Base-by-base conservation (phyloP, 305 asterid species). In the Euphrasia arctica region DNA sequence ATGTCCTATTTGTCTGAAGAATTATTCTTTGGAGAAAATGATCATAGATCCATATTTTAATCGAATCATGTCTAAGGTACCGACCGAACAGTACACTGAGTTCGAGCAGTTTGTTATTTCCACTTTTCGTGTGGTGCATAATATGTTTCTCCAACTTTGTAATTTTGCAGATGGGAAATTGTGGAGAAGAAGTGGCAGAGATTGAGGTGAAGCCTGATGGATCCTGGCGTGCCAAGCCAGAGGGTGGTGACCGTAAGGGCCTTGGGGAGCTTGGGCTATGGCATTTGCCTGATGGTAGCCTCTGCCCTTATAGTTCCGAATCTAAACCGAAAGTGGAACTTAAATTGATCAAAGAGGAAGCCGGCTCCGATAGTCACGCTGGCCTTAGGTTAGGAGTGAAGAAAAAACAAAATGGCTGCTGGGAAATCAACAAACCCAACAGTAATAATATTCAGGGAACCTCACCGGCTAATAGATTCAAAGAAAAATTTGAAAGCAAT, bases 161-260 rank as follows among this genome's bases (percentile, higher is more conserved):
- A 10, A n/a, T 54, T 62, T 60, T 74, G n/a, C 74, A 94, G 99
- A 77, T 94, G 81, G 78, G 27, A 66, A 78, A 70, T 67, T 87
- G 86, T 70, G 96, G 82, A 66, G 98, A 89, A 82, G 98, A 94
- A 70, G 84, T 91, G 47, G 77, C 91, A 48, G 97, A 87, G 71
- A 82, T 94, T 68, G 99, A 94, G 82, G 95, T 91, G 79, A 94
- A 94, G 78, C 97, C 97, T 43, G 97, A 94, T 68, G 98, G 99
- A 67, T 87, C 96, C 67, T 94, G 99, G 99, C 99, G 97, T 50
- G 97, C 88, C 25, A 94, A 87, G 81, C 71, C 81, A 64, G 99
- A 94, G 66, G 84, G 87, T 66, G 84, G 87, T 64, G 97, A 89
- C 64, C 82, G 85, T 54, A 81, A 74, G 78, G 74, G 75, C 79